These are phyloP conservation scores for Colletotrichum lindemuthianum DNA, from an alignment of 2,329 filamentous ascomycete species.

Conservation along the genomic window DNA sequence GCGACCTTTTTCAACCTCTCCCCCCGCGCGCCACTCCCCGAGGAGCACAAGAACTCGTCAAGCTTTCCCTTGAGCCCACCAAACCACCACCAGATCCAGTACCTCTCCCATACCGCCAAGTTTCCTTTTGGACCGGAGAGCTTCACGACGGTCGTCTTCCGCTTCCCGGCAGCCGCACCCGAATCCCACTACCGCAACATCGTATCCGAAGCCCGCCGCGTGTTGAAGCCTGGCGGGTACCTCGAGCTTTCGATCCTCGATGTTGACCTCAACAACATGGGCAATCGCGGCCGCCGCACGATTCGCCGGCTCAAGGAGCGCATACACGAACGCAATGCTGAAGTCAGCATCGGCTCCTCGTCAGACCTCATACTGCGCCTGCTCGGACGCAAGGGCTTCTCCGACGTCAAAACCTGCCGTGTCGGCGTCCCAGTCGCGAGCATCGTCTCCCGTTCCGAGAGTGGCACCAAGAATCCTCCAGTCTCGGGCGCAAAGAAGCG, in stretches of 20 bases:
- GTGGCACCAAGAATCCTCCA: slow-evolving; percentile 29
- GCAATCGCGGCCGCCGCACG: slow-evolving; percentile 73
- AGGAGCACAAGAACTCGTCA: slow-evolving; percentile 54
- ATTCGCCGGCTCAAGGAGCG: slow-evolving; percentile 78
- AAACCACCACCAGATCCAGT: slow-evolving; percentile 82
- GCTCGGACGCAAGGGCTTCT: slow-evolving; percentile 75
- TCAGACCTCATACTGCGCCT: slow-evolving; percentile 72
- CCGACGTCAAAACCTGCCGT: slow-evolving; percentile 77
- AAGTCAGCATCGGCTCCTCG: slow-evolving; percentile 68
- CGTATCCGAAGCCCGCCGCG: slow-evolving; percentile 79
- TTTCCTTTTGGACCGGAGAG: slow-evolving; percentile 82
- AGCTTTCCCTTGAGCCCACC: slow-evolving; percentile 66
- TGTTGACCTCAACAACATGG: slow-evolving; percentile 85
- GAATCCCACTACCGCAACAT: slow-evolving; percentile 76
- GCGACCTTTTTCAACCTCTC: slow-evolving; percentile 82
- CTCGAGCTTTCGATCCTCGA: slow-evolving; percentile 84
- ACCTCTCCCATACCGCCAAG: slow-evolving; percentile 68
- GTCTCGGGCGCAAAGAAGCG: slow-evolving; percentile 38
- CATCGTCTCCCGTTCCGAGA: slow-evolving; percentile 49
- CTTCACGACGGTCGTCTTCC: slow-evolving; percentile 80
- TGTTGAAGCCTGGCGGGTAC: slow-evolving; percentile 80
- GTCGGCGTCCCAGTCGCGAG: slow-evolving; percentile 80
- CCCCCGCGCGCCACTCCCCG: slow-evolving; percentile 62
- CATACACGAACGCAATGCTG: slow-evolving; percentile 69
- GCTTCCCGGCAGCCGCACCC: slow-evolving; percentile 77